Evolutionary conservation across 306 rosid species (phyloP).

Genomic region (Sicyos edulis): DNA sequence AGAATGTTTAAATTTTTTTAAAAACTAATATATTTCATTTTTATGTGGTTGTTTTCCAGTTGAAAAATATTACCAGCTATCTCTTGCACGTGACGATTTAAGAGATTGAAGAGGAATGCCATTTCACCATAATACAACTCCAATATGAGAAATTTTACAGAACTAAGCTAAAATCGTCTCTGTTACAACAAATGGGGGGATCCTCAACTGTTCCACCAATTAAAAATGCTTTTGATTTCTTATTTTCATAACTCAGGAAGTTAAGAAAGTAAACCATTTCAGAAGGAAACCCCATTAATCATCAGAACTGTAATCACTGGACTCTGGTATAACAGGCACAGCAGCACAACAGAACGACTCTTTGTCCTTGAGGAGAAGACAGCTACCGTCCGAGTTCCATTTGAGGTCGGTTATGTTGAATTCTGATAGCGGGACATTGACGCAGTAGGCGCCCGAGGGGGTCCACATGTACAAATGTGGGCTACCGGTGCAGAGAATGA

Average conservation of each 20-base stretch:
- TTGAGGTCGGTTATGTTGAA: conserved; percentile 62
- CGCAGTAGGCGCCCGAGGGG: conserved; percentile 82
- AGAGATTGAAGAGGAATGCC: too few species aligned
- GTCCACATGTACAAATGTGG: conserved; percentile 93
- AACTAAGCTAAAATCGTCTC: conserved; percentile 6
- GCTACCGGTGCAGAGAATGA: conserved; percentile 76
- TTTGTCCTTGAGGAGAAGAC: conserved; percentile 85
- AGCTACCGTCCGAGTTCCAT: conserved; percentile 95
- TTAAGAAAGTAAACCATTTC: not conserved
- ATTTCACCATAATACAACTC: not conserved
- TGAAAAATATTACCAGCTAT: too few species aligned
- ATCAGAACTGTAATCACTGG: conserved; percentile 83
- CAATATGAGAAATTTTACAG: conserved; percentile 4
- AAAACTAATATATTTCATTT: too few species aligned
- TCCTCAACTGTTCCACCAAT: conserved; percentile 7
- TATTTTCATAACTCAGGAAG: not conserved
- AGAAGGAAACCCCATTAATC: conserved; percentile 24
- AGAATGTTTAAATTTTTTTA: too few species aligned
- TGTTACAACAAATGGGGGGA: not conserved
- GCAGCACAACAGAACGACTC: conserved; percentile 89
- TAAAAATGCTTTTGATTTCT: conserved; percentile 13
- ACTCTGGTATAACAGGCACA: conserved; percentile 56
- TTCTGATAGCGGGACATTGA: conserved; percentile 59
- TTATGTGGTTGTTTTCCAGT: too few species aligned
- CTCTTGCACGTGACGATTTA: too few species aligned